Percentiles rank a stretch among this genome's conserved stretches.
Evolutionary conservation across 345 rosid genomes (phyloP).

Genomic region (Camelina neglecta): DNA sequence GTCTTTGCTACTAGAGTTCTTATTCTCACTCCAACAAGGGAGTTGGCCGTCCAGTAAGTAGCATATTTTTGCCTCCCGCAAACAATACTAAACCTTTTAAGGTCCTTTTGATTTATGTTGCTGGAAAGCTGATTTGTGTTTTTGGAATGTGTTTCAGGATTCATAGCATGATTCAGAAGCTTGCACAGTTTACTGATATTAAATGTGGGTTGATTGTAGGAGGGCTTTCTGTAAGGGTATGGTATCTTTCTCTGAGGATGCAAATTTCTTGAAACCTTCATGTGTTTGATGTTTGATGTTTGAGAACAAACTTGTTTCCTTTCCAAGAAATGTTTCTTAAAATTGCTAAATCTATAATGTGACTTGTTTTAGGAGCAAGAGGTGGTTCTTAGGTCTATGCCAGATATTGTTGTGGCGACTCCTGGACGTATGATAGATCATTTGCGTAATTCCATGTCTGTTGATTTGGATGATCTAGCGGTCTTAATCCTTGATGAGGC

Average conservation of each 20-base stretch:
- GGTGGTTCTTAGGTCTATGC: conserved; percentile 85
- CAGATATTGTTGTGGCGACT: conserved; percentile 97
- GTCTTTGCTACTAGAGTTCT: conserved; percentile 83
- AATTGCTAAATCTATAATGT: conserved; percentile 23
- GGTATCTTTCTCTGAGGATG: conserved; percentile 29
- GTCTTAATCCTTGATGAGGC: conserved; percentile 96
- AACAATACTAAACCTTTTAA: neutral
- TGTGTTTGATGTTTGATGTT: conserved; percentile 14
- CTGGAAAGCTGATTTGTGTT: conserved; percentile 7
- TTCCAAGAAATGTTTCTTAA: neutral
- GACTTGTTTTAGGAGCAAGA: conserved; percentile 71
- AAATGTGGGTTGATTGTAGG: conserved; percentile 93
- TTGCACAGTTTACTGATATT: conserved; percentile 87
- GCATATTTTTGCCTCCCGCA: neutral
- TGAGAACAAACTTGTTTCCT: conserved; percentile 5
- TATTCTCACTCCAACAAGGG: conserved; percentile 93
- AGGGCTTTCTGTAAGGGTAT: conserved; percentile 89
- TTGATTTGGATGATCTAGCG: conserved; percentile 90
- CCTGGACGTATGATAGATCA: conserved; percentile 99
- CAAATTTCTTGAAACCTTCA: neutral
- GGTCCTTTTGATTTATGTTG: neutral
- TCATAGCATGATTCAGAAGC: conserved; percentile 90
- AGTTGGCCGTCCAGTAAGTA: conserved; percentile 93
- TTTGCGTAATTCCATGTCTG: conserved; percentile 93
- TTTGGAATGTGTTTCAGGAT: conserved; percentile 59